Evolutionary conservation across 2,329 filamentous ascomycete species (phyloP).

Genomic region (Didymosphaeria variabile): DNA sequence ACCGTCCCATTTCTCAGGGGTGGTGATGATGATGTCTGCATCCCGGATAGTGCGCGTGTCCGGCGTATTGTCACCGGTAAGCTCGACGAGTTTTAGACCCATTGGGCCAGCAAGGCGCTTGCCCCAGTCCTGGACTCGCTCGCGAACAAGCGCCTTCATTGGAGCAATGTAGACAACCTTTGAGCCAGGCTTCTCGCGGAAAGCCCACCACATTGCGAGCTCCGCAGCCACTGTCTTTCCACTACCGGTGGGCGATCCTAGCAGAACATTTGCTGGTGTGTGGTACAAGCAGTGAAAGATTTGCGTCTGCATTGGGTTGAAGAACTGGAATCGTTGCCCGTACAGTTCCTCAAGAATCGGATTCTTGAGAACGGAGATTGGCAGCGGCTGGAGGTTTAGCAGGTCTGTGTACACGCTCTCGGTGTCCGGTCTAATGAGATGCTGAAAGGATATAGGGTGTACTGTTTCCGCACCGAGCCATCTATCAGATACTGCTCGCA

Average conservation of each 20-base stretch:
- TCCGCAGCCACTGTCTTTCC: conserved; percentile 97
- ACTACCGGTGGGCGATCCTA: conserved; percentile 95
- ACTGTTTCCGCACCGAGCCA: conserved; percentile 98
- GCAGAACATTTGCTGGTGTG: conserved; percentile 87
- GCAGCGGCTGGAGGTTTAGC: conserved; percentile 87
- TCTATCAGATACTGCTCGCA: conserved; percentile 90
- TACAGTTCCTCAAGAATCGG: conserved; percentile 88
- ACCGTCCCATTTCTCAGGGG: conserved; percentile 99
- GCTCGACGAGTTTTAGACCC: conserved; percentile 88
- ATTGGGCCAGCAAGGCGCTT: conserved; percentile 81
- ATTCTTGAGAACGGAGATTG: conserved; percentile 87
- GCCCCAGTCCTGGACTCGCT: conserved; percentile 95
- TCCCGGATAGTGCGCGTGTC: conserved; percentile 95
- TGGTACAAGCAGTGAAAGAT: conserved; percentile 98
- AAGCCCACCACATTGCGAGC: conserved; percentile 99
- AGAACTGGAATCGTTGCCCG: conserved; percentile 87
- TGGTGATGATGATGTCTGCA: conserved; percentile 97
- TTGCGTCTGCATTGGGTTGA: conserved; percentile 99
- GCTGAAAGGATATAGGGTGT: conserved; percentile 94
- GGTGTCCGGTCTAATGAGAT: conserved; percentile 95
- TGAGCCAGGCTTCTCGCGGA: conserved; percentile 89
- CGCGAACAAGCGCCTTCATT: conserved; percentile 97
- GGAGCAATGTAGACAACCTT: conserved; percentile 99
- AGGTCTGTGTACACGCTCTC: conserved; percentile 97
- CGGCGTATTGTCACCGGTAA: conserved; percentile 97